These are phyloP conservation scores for Meyerozyma smithsonii DNA, from an alignment of 1,139 yeast genomes.

Conservation along the genomic window DNA sequence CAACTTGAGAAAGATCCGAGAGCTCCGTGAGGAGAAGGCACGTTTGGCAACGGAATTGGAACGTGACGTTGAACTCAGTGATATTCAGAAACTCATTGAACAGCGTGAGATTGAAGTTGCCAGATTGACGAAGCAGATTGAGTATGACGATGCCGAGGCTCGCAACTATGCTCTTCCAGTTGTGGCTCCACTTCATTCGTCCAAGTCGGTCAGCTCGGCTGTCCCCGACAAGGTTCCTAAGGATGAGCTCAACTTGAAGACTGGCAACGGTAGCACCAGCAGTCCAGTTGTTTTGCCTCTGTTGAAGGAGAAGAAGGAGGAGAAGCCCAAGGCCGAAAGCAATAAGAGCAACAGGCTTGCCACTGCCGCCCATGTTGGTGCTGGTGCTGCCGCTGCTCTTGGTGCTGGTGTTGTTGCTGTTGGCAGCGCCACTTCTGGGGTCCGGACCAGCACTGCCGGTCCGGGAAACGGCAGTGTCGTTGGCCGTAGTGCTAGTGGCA, in stretches of 20 bases:
- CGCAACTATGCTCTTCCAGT: neutral
- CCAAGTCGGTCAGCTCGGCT: constrained; percentile 10
- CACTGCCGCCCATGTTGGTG: constrained; percentile 7
- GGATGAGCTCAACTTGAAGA: constrained; percentile 13
- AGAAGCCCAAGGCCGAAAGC: constrained; percentile 5
- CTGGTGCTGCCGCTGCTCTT: constrained; percentile 8
- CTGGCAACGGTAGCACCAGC: constrained; percentile 7
- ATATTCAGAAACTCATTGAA: constrained; percentile 31
- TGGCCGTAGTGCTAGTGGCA: constrained; percentile 7
- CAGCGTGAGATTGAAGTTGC: constrained; percentile 34
- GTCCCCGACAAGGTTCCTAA: constrained; percentile 9
- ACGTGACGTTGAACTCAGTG: constrained; percentile 22
- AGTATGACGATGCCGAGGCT: constrained; percentile 25
- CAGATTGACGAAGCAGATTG: constrained; percentile 30
- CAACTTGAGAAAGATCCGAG: constrained; percentile 33
- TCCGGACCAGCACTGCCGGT: constrained; percentile 6
- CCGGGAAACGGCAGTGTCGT: constrained; percentile 4
- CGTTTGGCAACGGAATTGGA: constrained; percentile 26
- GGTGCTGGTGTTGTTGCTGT: constrained; percentile 5
- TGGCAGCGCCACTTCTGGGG: constrained; percentile 7
- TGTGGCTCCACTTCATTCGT: constrained; percentile 7
- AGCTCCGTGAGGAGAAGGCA: constrained; percentile 36
- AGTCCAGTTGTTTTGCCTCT: constrained; percentile 9
- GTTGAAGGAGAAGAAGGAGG: constrained; percentile 5
- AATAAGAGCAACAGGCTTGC: constrained; percentile 8